Conservation (phyloP, 768 basidiomycete species). For the Hygrocybe punicea region DNA sequence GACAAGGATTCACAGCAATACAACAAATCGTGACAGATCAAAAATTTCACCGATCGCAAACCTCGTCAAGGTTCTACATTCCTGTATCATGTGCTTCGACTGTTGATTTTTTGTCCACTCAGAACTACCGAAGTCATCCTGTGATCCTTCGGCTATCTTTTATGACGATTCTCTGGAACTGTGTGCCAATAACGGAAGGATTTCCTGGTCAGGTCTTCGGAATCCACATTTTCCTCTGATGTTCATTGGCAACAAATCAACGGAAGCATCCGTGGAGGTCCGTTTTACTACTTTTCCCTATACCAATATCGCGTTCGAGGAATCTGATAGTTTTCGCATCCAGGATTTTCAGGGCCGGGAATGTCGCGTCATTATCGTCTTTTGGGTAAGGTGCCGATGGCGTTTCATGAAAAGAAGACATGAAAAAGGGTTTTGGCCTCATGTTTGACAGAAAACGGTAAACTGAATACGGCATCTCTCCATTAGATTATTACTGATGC, state of each 20-base stretch:
- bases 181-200: conserved; percentile 41
- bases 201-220: conserved; percentile 41
- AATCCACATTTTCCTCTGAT: conserved; percentile 42
- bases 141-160: conserved; percentile 54
- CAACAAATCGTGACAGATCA: too few relatives aligned
- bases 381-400: conserved; percentile 45
- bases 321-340: not conserved
- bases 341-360: conserved; percentile 53
- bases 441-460: conserved; percentile 48
- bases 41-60: too few relatives aligned
- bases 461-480: not conserved
- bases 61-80: too few relatives aligned
- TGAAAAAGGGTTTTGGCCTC: conserved; percentile 44
- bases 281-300: conserved; percentile 1
- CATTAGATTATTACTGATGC: not conserved
- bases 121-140: conserved; percentile 26
- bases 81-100: not conserved
- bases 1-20: too few relatives aligned
- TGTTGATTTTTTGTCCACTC: not conserved
- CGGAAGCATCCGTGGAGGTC: conserved; percentile 49
- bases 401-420: conserved; percentile 50
- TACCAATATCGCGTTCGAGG: not conserved
- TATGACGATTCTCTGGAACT: conserved; percentile 49
- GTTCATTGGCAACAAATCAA: conserved; percentile 41
- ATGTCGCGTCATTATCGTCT: conserved; percentile 48